Evolutionary conservation across 306 rosid species (phyloP).

Genomic region (Cicer chorassanicum): DNA sequence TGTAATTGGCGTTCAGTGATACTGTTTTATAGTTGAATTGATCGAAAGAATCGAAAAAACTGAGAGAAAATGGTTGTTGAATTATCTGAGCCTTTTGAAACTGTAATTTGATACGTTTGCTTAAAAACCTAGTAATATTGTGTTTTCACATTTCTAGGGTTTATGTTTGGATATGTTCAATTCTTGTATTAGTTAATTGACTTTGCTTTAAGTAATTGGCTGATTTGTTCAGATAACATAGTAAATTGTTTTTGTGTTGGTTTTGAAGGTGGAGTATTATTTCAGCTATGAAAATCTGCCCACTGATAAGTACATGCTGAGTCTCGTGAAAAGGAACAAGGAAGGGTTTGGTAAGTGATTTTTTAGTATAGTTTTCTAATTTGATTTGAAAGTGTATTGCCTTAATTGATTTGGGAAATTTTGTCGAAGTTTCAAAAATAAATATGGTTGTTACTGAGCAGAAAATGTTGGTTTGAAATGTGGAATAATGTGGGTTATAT

Average conservation of each 20-base stretch:
- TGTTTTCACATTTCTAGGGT: slow-evolving; percentile 26
- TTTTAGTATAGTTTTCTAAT: slow-evolving; percentile 18
- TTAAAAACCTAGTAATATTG: not conserved
- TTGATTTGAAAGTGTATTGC: slow-evolving; percentile 23
- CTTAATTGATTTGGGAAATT: slow-evolving; percentile 10
- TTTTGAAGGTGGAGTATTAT: slow-evolving; percentile 89
- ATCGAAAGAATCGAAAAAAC: not conserved
- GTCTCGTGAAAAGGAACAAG: slow-evolving; percentile 77
- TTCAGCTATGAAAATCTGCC: slow-evolving; percentile 87
- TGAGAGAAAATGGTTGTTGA: not conserved
- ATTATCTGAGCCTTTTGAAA: not conserved
- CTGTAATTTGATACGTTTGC: slow-evolving; percentile 1
- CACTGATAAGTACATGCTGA: slow-evolving; percentile 66
- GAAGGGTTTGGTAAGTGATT: slow-evolving; percentile 82
- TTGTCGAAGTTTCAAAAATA: not conserved
- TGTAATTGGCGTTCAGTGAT: slow-evolving; percentile 7
- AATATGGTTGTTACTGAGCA: not conserved
- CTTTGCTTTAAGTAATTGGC: not conserved
- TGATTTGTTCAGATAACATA: not conserved
- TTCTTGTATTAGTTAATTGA: not conserved
- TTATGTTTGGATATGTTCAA: not conserved
- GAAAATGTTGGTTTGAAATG: slow-evolving; percentile 29
- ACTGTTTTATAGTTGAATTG: not conserved
- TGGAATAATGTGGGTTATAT: slow-evolving; percentile 10
- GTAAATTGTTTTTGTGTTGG: slow-evolving; percentile 17